These are phyloP conservation scores for Kernera saxatilis DNA, from an alignment of 345 rosid species.

Conservation along the genomic window DNA sequence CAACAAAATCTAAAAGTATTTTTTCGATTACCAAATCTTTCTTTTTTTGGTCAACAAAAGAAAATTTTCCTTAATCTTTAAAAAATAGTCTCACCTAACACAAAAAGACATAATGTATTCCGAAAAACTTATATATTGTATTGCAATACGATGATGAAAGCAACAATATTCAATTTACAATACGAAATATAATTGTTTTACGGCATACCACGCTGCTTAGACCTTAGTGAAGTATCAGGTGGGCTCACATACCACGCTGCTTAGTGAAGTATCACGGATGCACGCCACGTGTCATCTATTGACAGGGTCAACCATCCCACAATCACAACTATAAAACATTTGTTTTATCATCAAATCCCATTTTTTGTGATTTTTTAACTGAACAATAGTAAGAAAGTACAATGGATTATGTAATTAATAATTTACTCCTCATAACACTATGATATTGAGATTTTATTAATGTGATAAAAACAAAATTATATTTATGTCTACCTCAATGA, in stretches of 20 bases:
- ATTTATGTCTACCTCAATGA: neutral
- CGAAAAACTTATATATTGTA: neutral
- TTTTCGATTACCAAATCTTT: neutral
- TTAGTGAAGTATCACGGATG: neutral
- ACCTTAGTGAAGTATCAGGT: constrained; percentile 27
- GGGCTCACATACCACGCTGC: constrained; percentile 18
- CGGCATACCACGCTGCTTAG: constrained; percentile 24
- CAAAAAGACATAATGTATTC: neutral
- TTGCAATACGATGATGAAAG: no score
- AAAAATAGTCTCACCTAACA: neutral
- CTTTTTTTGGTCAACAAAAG: neutral
- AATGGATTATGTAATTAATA: neutral
- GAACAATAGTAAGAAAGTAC: neutral
- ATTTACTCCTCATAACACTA: neutral
- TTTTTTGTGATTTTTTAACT: neutral
- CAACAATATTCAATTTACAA: neutral
- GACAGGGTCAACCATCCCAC: constrained; percentile 19
- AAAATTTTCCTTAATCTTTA: neutral
- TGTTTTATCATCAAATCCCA: neutral
- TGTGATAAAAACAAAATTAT: neutral
- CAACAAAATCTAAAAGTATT: neutral
- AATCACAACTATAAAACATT: neutral
- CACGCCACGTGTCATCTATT: constrained; percentile 11
- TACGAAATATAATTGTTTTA: neutral
- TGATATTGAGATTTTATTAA: neutral